Base-by-base conservation (phyloP, 176 grass and related monocot genomes). In the Carex myosuroides region DNA sequence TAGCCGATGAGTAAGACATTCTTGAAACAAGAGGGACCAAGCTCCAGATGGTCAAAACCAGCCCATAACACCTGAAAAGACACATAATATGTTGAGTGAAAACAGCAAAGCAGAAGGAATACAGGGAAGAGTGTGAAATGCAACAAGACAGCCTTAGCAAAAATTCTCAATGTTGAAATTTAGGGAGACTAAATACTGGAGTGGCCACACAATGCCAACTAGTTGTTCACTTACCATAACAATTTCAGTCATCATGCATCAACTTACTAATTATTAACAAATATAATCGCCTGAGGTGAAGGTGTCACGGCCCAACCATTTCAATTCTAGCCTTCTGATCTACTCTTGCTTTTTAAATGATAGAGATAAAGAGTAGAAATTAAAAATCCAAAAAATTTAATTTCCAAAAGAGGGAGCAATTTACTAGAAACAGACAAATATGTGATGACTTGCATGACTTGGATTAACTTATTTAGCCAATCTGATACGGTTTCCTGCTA, bases 1-100 rank as follows among this genome's bases (percentile, higher is more conserved):
- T 99, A 99, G 57, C 97, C 93, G 79, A 99, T 84, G 4, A 99
- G 90, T 89, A 99, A 85, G 76, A 99, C 93, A 68, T 90, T 87
- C 90, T 99, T 99, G 88, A 96, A 99, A 17, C 85, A 91, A 72
- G 93, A 99, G 2, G 88, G 76, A 58, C 86, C 79, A 37, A 95
- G 83, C 70, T 96, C 97, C 86, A 99, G 21, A 78, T 91, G 93
- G 72, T 99, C 97, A 89, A 99, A 99, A 37, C 97, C 93, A 82
- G 97, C 88, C 93, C 97, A 99, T 69, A 99, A 90, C 33, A 99
- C 96, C 96, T 99, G 81, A 67, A 78, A 64, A 65, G 63, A 56
- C 1, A 68, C 69, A 80, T 30, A 87, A 4, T 53, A 21, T 59
- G 70, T 30, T 24, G 22, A 78, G 73, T 30, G 22, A 21, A 76